Percentiles rank a stretch among this genome's conserved stretches.
These are phyloP conservation scores for Russula abietina DNA, from an alignment of 768 basidiomycete genomes.

Conservation along the genomic window DNA sequence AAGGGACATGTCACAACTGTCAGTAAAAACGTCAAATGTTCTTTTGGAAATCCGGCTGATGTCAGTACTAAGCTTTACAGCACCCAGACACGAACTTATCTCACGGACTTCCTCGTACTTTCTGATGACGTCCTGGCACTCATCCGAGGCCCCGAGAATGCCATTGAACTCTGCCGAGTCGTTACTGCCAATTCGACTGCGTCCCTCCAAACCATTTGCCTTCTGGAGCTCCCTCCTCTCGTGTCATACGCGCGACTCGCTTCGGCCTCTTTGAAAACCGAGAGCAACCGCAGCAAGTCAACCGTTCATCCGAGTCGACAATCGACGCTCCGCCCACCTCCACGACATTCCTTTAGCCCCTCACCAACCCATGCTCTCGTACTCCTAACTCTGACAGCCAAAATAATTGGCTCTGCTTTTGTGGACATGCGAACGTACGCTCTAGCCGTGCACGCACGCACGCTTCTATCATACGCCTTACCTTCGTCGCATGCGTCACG, in stretches of 20 bases:
- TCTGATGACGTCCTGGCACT: slow-evolving; percentile 8
- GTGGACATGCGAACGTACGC: neutral
- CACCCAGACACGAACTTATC: neutral
- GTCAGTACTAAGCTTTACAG: neutral
- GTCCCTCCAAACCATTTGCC: neutral
- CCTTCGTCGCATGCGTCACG: neutral
- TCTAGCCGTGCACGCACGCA: neutral
- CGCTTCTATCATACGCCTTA: slow-evolving; percentile 2
- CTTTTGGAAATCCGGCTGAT: neutral
- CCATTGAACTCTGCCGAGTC: slow-evolving; percentile 3
- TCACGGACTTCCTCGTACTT: slow-evolving; percentile 3
- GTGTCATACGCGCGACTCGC: neutral
- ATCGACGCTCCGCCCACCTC: neutral
- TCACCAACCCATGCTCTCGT: neutral
- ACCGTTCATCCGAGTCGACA: neutral
- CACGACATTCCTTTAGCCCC: neutral
- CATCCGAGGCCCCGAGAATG: neutral
- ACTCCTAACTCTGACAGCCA: neutral
- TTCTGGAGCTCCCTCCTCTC: neutral
- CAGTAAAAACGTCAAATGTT: neutral
- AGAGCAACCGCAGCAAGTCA: neutral
- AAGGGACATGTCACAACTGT: neutral
- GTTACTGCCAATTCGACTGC: neutral
- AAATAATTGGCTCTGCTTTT: neutral
- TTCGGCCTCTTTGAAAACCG: neutral